phyloP scores from a whole-genome alignment of 2,329 filamentous ascomycete species.

The Orbilia ellipsospora region DNA sequence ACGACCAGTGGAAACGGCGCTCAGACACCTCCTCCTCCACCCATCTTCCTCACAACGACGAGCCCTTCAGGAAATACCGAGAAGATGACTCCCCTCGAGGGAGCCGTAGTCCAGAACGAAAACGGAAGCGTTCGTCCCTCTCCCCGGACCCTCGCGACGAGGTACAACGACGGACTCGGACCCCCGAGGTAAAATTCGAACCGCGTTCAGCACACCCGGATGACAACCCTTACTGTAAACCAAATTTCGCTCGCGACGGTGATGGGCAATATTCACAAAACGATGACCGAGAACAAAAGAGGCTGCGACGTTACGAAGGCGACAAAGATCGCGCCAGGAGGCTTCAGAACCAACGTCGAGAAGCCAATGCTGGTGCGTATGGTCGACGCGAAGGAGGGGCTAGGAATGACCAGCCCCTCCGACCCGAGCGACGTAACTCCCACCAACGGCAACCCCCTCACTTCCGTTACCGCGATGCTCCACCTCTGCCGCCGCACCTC shows the following conservation, averaged over 20 bases:
- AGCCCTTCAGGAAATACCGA: neutral
- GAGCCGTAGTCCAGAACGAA: slow-evolving; percentile 35
- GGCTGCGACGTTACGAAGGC: slow-evolving; percentile 37
- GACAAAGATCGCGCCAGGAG: slow-evolving; percentile 40
- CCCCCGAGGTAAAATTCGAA: slow-evolving; percentile 31
- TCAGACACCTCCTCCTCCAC: slow-evolving; percentile 20
- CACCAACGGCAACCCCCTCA: slow-evolving; percentile 37
- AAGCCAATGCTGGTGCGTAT: slow-evolving; percentile 40
- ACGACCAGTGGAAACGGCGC: slow-evolving; percentile 23
- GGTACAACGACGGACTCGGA: neutral
- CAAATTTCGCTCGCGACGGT: neutral
- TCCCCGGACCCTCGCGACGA: slow-evolving; percentile 27
- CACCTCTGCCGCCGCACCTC: slow-evolving; percentile 39
- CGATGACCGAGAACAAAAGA: slow-evolving; percentile 39
- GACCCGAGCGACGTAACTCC: slow-evolving; percentile 24
- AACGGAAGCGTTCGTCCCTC: slow-evolving; percentile 37
- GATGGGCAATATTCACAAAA: slow-evolving; percentile 9
- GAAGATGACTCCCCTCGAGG: neutral
- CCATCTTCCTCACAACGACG: slow-evolving; percentile 29
- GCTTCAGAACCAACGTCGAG: slow-evolving; percentile 33
- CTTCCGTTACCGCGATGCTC: slow-evolving; percentile 44
- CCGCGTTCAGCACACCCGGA: neutral
- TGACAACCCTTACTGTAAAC: slow-evolving; percentile 3
- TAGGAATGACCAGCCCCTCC: slow-evolving; percentile 28
- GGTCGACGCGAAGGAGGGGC: slow-evolving; percentile 28